These are phyloP conservation scores for Crithidia expoeki DNA, from an alignment of 208 protist species.

Conservation along the genomic window DNA sequence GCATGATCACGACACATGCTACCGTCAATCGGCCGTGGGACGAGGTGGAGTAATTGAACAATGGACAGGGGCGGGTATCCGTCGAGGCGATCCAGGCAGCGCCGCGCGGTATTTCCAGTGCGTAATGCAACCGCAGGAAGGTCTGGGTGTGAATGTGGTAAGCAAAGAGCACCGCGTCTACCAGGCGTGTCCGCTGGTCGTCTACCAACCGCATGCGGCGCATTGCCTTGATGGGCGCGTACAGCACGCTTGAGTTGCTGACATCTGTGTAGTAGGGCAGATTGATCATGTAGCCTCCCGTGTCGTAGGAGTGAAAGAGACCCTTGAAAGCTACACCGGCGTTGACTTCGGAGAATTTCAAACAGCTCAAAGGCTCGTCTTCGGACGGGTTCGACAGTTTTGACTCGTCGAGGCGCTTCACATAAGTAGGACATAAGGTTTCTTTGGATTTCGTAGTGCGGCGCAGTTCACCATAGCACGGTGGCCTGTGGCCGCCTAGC, in stretches of 20 bases:
- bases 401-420: too few relatives aligned
- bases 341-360: neutral
- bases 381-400: neutral
- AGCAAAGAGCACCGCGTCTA: slow-evolving; percentile 21
- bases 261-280: slow-evolving; percentile 5
- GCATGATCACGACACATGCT: slow-evolving; percentile 2
- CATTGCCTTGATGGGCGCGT: slow-evolving; percentile 1
- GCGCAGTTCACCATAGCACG: slow-evolving; percentile 10
- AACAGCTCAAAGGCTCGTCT: neutral
- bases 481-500: too few relatives aligned
- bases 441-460: neutral
- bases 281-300: slow-evolving; percentile 9
- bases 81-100: slow-evolving; percentile 23
- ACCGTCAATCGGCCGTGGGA: neutral
- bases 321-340: slow-evolving; percentile 14
- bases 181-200: slow-evolving; percentile 12
- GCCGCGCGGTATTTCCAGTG: slow-evolving; percentile 14
- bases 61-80: neutral
- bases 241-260: neutral
- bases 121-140: slow-evolving; percentile 23
- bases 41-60: neutral
- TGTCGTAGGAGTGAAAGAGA: slow-evolving; percentile 8
- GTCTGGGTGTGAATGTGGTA: slow-evolving; percentile 26
- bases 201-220: slow-evolving; percentile 5
- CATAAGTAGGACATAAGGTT: slow-evolving; percentile 8